Evolutionary conservation across 2,329 filamentous ascomycete species (phyloP).

Genomic region (Myriosclerotinia duriaeana): DNA sequence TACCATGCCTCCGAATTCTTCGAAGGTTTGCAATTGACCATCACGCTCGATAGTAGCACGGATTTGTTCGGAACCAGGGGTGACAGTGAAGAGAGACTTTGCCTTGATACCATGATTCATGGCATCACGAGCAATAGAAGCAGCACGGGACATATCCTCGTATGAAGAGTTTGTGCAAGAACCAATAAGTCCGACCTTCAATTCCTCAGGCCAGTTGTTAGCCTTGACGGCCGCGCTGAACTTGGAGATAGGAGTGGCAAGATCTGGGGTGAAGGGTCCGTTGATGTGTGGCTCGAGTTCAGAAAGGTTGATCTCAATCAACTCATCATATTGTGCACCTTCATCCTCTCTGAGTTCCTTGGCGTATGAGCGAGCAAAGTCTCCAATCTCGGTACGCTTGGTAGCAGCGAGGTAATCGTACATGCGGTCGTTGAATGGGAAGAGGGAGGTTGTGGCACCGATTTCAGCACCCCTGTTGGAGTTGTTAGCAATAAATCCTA

Average conservation of each 20-base stretch:
- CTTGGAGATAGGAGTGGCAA: constrained; percentile 96
- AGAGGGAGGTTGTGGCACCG: constrained; percentile 86
- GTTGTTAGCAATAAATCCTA: not conserved
- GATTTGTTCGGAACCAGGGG: constrained; percentile 95
- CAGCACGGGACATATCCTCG: constrained; percentile 90
- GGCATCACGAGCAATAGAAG: constrained; percentile 87
- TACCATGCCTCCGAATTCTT: constrained; percentile 93
- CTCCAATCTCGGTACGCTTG: constrained; percentile 85
- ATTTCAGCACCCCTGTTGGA: constrained; percentile 58
- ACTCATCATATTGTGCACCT: constrained; percentile 90
- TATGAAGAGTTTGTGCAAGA: constrained; percentile 93
- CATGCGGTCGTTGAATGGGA: constrained; percentile 98
- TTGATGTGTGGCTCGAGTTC: constrained; percentile 98
- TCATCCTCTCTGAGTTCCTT: constrained; percentile 84
- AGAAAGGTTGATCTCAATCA: constrained; percentile 93
- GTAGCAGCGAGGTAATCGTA: constrained; percentile 92
- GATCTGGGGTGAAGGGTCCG: constrained; percentile 96
- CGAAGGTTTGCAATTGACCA: constrained; percentile 88
- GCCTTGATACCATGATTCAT: constrained; percentile 90
- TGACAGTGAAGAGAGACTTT: constrained; percentile 91
- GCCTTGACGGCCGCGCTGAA: constrained; percentile 92
- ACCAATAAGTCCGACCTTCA: constrained; percentile 95
- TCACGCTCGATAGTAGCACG: constrained; percentile 80
- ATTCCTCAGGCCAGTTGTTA: constrained; percentile 93
- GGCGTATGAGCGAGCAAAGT: constrained; percentile 82